Percentiles rank a stretch among this genome's conserved stretches.
Conservation (phyloP, 106 monocot species). For the Acorus calamus region DNA sequence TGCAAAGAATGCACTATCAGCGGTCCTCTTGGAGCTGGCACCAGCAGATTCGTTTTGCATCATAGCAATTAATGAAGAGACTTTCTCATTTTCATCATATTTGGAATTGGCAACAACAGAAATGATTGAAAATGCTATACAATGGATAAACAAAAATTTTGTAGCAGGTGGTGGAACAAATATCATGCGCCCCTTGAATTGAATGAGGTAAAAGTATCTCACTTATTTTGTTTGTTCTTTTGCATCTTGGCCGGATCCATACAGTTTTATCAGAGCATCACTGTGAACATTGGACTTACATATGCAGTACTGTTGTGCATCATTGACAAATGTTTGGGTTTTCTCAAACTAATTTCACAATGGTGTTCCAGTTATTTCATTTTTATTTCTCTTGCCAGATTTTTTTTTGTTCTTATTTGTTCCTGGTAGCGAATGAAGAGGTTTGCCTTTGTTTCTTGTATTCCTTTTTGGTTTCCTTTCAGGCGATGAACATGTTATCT, state of each 20-base stretch:
- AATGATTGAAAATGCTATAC: constrained; percentile 40
- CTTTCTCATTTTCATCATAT: constrained; percentile 61
- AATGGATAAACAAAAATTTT: constrained; percentile 64
- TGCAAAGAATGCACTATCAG: constrained; percentile 47
- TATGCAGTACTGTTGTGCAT: too few species aligned
- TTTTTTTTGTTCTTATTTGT: background rate
- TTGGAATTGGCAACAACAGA: constrained; percentile 49
- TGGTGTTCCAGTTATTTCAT: too few species aligned
- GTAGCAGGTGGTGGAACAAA: constrained; percentile 68
- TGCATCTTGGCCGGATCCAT: too few species aligned
- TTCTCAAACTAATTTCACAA: too few species aligned
- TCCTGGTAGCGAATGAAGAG: background rate
- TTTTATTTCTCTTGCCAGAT: background rate
- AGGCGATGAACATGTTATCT: constrained; percentile 57
- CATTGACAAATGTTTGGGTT: too few species aligned
- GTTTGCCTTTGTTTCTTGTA: too few species aligned
- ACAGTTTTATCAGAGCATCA: too few species aligned
- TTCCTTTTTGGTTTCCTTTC: constrained; percentile 6
- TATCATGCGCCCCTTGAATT: constrained; percentile 53
- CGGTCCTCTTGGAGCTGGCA: constrained; percentile 49
- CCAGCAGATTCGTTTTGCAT: constrained; percentile 63
- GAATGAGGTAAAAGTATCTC: constrained; percentile 41
- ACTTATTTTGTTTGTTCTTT: too few species aligned
- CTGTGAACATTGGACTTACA: too few species aligned
- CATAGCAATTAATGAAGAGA: constrained; percentile 71